A percentile compares a stretch with the other conserved stretches of the same genome.
These are phyloP conservation scores for Rhododendron mucronatum DNA, from an alignment of 148 eudicot genomes.

Conservation along the genomic window DNA sequence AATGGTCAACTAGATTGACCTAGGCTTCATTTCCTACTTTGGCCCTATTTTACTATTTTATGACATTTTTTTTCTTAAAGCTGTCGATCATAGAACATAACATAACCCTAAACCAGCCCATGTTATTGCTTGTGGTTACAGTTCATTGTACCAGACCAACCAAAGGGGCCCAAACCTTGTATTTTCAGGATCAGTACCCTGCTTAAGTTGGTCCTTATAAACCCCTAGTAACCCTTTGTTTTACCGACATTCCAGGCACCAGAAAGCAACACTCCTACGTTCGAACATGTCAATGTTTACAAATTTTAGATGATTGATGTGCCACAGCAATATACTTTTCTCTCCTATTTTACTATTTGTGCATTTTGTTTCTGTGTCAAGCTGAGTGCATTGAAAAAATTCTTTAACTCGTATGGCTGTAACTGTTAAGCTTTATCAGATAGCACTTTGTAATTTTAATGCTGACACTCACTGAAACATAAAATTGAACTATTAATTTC, in stretches of 20 bases:
- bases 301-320: neutral
- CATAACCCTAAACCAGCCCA: neutral
- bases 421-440: neutral
- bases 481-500: slow-evolving; percentile 25
- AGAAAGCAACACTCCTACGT: neutral
- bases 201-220: neutral
- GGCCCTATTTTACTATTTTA: neutral
- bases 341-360: neutral
- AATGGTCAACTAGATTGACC: neutral
- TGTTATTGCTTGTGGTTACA: neutral
- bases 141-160: neutral
- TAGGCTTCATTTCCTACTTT: neutral
- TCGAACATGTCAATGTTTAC: neutral
- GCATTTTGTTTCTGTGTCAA: neutral
- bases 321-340: neutral
- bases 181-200: neutral
- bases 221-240: neutral
- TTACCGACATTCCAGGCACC: neutral
- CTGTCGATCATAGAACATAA: neutral
- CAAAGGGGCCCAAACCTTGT: neutral
- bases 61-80: neutral
- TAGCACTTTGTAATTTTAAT: neutral
- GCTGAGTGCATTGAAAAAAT: neutral
- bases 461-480: neutral
- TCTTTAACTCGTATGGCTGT: neutral